Evolutionary conservation across 768 basidiomycete species (phyloP), one percentile per base, ranked within the genome.

Genomic region (Sporobolomyces phaffii): DNA sequence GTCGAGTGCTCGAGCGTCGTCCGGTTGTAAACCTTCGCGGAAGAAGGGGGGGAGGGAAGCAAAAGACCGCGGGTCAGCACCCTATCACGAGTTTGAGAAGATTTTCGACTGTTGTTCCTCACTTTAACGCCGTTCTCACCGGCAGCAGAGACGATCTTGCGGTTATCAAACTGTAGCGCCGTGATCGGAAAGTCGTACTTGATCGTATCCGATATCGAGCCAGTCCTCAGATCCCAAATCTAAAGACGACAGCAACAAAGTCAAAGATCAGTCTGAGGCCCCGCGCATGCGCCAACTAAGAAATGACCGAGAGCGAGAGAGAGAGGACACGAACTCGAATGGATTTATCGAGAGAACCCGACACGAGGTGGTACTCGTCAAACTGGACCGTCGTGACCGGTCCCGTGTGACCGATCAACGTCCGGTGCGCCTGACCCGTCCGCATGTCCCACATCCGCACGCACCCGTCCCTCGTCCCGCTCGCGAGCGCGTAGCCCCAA

Each of bases 401-500:
- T 0, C 82, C 90, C 7, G 90, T 96, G 76, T 99, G 96, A 3
- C 93, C 96, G 54, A 89, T 78, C 44, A 99, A 80, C 15, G 92
- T 96, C 41, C 94, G 83, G 78, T 97, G 93, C 11, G 91, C 87
- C 75, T 98, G 94, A 9, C 96, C 96, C 34, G 94, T 99, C 49
- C 96, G 87, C 92, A 97, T 97, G 76, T 99, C 96, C 96, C 96
- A 99, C 93, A 99, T 97, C 70, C 96, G 80, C 34, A 98, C 93
- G 4, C 89, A 94, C 41, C 94, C 92, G 77, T 99, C 96, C 1
- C 91, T 93, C 73, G 91, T 96, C 2, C 93, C 96, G 72, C 91
- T 96, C 7, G 97, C 91, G 40, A 99, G 83, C 1, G 91, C 96
- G 76, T 96, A 94, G 5, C 92, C 93, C 94, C 96, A 98, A 77